Base-by-base conservation (phyloP, 805 yeast genomes). In the Yarrowia divulgata region DNA sequence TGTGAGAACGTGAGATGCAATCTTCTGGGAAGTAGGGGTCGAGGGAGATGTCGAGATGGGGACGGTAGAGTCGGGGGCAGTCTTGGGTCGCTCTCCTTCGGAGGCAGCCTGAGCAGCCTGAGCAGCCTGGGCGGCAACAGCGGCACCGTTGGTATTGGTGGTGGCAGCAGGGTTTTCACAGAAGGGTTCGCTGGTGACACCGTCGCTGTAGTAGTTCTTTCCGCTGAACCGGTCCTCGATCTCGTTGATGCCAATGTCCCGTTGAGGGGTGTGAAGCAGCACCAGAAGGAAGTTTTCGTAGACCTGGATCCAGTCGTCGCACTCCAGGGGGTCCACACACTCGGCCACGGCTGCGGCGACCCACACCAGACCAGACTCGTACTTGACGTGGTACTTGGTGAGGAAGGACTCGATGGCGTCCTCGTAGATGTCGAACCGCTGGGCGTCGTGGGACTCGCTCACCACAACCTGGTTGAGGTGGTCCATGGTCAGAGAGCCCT, bases 311-410 rank as follows among this genome's bases (percentile, higher is more conserved):
- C 68, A 63, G 39, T 49, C 29, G 39, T 49, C 68, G 32, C 68
- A 48, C 37, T 49, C 68, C 46, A 86, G 78, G 0, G 90, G 91
- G 7, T 96, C 93, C 40, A 87, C 84, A 97, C 97, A 93, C 77
- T 92, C 97, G 0, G 97, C 94, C 55, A 93, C 79, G 12, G 92
- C 93, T 40, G 91, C 79, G 0, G 97, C 97, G 19, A 91, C 85
- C 97, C 97, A 93, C 2, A 94, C 84, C 74, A 93, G 82, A 0
- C 96, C 93, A 54, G 89, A 83, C 77, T 91, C 95, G 76, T 93
- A 93, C 73, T 87, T 87, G 68, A 91, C 85, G 8, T 95, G 93
- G 97, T 97, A 93, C 79, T 91, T 91, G 39, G 78, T 79, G 48
- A 90, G 79, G 75, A 93, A 93, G 69, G 84, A 83, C 54, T 82